Conservation (phyloP, 176 grass and related monocot species). For the Carex littledalei region DNA sequence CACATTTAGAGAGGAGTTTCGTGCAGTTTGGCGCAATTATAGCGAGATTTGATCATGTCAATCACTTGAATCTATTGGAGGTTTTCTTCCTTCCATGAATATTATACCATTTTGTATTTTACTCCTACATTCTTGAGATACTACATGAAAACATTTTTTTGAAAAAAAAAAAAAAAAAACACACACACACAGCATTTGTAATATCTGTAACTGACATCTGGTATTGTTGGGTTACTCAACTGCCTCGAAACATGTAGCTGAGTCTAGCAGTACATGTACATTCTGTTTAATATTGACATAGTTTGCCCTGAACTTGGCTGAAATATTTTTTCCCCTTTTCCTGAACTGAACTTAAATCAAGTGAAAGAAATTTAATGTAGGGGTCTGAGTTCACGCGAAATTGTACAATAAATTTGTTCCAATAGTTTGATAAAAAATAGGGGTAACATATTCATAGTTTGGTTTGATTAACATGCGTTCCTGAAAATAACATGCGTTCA, state of each 20-base stretch:
- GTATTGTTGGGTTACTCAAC: not conserved
- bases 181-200: not conserved
- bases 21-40: slow-evolving; percentile 71
- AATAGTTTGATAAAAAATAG: not conserved
- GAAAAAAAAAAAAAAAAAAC: not conserved
- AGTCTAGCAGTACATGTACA: not conserved
- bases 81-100: slow-evolving; percentile 6
- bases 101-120: not conserved
- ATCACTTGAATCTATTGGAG: not conserved
- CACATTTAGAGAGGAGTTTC: slow-evolving; percentile 64
- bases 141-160: not conserved
- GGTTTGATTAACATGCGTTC: not conserved
- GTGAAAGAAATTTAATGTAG: not conserved
- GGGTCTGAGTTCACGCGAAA: not conserved
- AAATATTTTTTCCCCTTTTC: not conserved
- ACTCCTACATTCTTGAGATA: not conserved
- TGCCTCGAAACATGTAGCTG: not conserved
- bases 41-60: slow-evolving; percentile 39
- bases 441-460: not conserved
- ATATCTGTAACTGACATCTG: not conserved
- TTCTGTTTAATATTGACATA: not conserved
- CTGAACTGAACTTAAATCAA: not conserved
- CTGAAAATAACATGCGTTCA: not conserved
- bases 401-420: not conserved
- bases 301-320: not conserved